phyloP scores from a whole-genome alignment of 352 stramenopile species.

The Phytophthora pistaciae region DNA sequence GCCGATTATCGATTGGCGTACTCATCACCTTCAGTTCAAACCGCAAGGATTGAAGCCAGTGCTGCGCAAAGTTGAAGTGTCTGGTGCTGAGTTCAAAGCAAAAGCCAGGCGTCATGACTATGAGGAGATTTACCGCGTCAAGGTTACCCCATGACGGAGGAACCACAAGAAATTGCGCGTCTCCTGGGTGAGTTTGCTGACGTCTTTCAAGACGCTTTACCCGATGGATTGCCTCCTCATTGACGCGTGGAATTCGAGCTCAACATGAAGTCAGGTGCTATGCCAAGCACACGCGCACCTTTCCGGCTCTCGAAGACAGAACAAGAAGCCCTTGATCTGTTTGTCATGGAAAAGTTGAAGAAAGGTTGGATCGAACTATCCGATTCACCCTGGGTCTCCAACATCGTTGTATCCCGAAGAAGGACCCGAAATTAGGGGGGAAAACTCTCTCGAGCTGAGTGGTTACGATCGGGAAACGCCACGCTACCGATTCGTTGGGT shows the following conservation, averaged over 20 bases:
- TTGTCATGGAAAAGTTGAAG: slow-evolving; percentile 18
- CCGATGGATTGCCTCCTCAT: slow-evolving; percentile 17
- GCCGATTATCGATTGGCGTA: no score
- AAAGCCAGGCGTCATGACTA: no score
- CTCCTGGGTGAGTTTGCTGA: slow-evolving; percentile 10
- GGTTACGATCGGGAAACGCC: slow-evolving; percentile 17
- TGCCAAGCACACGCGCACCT: slow-evolving; percentile 10
- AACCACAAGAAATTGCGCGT: no score
- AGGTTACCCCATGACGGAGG: no score
- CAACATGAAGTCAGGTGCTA: slow-evolving; percentile 30
- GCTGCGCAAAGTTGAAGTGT: no score
- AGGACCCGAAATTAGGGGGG: slow-evolving; percentile 17
- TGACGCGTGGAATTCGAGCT: slow-evolving; percentile 28
- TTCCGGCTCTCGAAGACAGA: slow-evolving; percentile 27
- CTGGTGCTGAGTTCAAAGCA: no score
- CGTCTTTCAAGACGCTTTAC: slow-evolving; percentile 21
- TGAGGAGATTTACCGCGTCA: no score
- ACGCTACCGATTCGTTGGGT: slow-evolving; percentile 21
- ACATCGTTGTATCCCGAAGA: slow-evolving; percentile 36
- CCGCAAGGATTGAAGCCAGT: no score
- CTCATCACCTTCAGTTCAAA: no score
- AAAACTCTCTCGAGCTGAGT: slow-evolving; percentile 21
- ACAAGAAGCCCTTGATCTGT: slow-evolving; percentile 9
- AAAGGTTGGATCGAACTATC: slow-evolving; percentile 37
- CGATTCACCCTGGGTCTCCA: slow-evolving; percentile 34